Base-by-base conservation (phyloP, 2,329 filamentous ascomycete genomes). In the Pestalotiopsis sp. region DNA sequence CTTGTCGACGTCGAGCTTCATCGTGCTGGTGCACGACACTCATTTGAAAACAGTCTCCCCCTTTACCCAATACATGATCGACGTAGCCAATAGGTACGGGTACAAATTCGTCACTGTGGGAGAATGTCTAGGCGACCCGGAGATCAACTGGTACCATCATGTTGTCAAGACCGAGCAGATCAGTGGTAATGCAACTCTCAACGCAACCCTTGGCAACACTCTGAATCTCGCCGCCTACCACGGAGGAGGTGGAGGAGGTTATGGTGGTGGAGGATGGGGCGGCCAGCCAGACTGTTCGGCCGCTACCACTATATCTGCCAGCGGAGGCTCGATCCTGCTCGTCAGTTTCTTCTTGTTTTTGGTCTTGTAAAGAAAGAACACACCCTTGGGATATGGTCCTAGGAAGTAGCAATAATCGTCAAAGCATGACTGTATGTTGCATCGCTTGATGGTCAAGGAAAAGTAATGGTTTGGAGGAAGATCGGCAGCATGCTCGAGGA, bases 1-100 rank as follows among this genome's bases (percentile, higher is more conserved):
- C 45, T 56, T 68, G 23, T 14, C 27, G 13, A 39, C 31, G n/a
- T 66, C 68, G 1, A 73, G 73, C 11, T 80, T 75, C 67, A 75
- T 80, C 60, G 68, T 76, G 2, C 71, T 77, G n/a, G 73, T 52
- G 31, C 73, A 75, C 27, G 74, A 75, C 41, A 67, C 71, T 9
- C 66, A 69, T n/a, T 49, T 71, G 69, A 70, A 68, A 62, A 74
- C 74, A 0, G 73, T 73, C 23, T 38, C 66, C 45, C 57, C 59
- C 31, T 69, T 76, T 23, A 66, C 73, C 11, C 68, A 72, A 64
- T 71, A 69, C 36, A 71, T 75, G 69, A 64, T 76, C 17, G 39
- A 68, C 41, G 68, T 49, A 1, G 66, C 73, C 6, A 17, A n/a
- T 41, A n/a, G 25, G n/a, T 25, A 64, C 36, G 73, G 72, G 23